A percentile compares a stretch with the other conserved stretches of the same genome.
phyloP scores from a whole-genome alignment of 169 alveolate genomes.

The Plasmodium vinckei region DNA sequence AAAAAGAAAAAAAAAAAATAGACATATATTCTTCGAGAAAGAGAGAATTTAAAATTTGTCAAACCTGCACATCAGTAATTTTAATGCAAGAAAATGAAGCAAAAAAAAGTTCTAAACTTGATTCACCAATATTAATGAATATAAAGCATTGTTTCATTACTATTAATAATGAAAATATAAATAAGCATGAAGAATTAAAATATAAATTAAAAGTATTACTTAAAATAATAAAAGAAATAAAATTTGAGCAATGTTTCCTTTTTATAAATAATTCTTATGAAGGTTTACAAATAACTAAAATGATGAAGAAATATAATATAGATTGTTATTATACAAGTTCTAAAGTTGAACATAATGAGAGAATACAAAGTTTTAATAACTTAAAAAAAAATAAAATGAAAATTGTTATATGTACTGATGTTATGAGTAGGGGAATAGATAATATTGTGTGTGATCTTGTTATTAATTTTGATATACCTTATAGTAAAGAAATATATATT shows the following conservation, averaged over 20 bases:
- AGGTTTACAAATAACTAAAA: slow-evolving; percentile 52
- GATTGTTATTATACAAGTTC: slow-evolving; percentile 80
- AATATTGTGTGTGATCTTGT: slow-evolving; percentile 90
- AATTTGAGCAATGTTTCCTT: slow-evolving; percentile 37
- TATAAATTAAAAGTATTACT: slow-evolving; percentile 54
- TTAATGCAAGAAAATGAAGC: slow-evolving; percentile 1
- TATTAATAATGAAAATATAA: slow-evolving; percentile 33
- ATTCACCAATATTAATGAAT: slow-evolving; percentile 37
- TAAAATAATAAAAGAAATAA: slow-evolving; percentile 44
- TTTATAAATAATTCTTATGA: slow-evolving; percentile 63
- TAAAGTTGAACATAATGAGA: slow-evolving; percentile 78
- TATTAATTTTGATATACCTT: slow-evolving; percentile 91
- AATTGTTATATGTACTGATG: slow-evolving; percentile 91
- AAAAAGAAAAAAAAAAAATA: slow-evolving; percentile 31
- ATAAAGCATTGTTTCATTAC: slow-evolving; percentile 55
- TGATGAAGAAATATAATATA: slow-evolving; percentile 75
- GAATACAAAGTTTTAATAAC: slow-evolving; percentile 57
- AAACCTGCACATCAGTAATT: slow-evolving; percentile 45
- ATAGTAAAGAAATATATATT: slow-evolving; percentile 87
- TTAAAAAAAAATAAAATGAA: slow-evolving; percentile 73
- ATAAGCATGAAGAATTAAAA: slow-evolving; percentile 38
- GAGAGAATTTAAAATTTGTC: slow-evolving; percentile 45
- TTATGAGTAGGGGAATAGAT: slow-evolving; percentile 94
- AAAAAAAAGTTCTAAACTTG: neutral
- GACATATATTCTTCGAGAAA: neutral